These are phyloP conservation scores for Pachysandra terminalis DNA, from an alignment of 164 flowering plant species.

Conservation along the genomic window DNA sequence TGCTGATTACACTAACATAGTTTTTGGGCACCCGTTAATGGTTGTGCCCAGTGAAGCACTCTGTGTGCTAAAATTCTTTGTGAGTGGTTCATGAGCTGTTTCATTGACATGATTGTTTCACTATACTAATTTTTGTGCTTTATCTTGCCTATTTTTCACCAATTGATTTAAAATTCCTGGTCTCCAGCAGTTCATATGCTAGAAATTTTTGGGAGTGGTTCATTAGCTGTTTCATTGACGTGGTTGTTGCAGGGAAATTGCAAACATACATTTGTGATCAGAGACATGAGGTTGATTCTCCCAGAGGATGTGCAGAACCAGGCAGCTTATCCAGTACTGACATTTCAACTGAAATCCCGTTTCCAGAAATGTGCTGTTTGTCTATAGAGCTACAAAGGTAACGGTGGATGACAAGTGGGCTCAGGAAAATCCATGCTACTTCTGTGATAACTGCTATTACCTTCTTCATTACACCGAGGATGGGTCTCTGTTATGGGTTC, in stretches of 20 bases:
- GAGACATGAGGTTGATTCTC: constrained; percentile 90
- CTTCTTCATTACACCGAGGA: constrained; percentile 56
- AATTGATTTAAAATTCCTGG: too few species aligned
- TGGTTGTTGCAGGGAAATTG: constrained; percentile 58
- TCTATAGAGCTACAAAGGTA: constrained; percentile 54
- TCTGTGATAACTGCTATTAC: constrained; percentile 70
- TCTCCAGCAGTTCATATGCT: neutral
- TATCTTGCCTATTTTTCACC: too few species aligned
- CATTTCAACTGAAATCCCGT: constrained; percentile 39
- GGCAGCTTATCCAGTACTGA: constrained; percentile 61
- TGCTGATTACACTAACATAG: too few species aligned
- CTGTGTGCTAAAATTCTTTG: too few species aligned
- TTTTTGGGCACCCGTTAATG: too few species aligned
- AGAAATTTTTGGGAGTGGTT: neutral
- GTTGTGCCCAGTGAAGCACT: too few species aligned
- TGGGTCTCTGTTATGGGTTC: constrained; percentile 38
- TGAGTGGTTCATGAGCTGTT: too few species aligned
- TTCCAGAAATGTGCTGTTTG: constrained; percentile 63
- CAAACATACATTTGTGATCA: constrained; percentile 67
- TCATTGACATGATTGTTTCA: too few species aligned
- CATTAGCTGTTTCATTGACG: neutral
- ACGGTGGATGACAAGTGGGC: constrained; percentile 89
- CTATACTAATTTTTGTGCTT: too few species aligned
- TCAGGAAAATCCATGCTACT: constrained; percentile 67
- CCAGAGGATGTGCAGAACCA: constrained; percentile 71